Base-by-base conservation (phyloP, 129 eudicot genomes). In the Pulicaria dysenterica region DNA sequence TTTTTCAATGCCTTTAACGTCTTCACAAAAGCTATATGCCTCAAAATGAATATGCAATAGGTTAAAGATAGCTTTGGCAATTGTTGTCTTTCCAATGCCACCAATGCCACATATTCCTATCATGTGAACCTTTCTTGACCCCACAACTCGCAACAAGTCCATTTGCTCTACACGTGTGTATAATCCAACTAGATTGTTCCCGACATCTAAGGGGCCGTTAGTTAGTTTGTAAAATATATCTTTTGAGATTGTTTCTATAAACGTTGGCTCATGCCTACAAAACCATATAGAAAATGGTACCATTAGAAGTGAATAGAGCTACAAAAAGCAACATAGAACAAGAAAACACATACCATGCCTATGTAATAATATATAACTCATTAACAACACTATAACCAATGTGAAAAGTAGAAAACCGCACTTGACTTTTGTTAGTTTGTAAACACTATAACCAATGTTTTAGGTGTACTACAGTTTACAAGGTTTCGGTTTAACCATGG, bases 51-150 rank as follows among this genome's bases (percentile, higher is more conserved):
- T 46, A 43, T 51, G 73, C 2, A 81, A 50, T 3, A 76, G 42
- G 43, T 76, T 77, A 16, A 38, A 70, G 47, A 81, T 70, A 38
- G 85, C 78, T 56, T 73, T 63, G 17, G 82, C 85, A 8, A 81
- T 49, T 8, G 85, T 70, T 42, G 85, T 76, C 46, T 81, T 81
- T 42, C 85, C 85, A 2, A 76, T 76, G 17, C 82, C 82, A 56
- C 85, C 82, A 49, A 76, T 70, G 3, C 85, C 85, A 37, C 85
- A 76, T 64, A 76, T 76, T 49, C 85, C 82, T 9, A 81, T 58
- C 60, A 71, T 70, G 67, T 73, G 74, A 57, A 81, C 76, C 31
- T 81, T 70, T 31, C 17, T 39, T 8, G 69, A 56, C 47, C n/a
- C 67, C 36, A 49, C 61, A 14, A 39, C 58, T 34, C 9, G 75